Evolutionary conservation across 2,329 filamentous ascomycete genomes (phyloP).

Genomic region (Canariomyces notabilis): DNA sequence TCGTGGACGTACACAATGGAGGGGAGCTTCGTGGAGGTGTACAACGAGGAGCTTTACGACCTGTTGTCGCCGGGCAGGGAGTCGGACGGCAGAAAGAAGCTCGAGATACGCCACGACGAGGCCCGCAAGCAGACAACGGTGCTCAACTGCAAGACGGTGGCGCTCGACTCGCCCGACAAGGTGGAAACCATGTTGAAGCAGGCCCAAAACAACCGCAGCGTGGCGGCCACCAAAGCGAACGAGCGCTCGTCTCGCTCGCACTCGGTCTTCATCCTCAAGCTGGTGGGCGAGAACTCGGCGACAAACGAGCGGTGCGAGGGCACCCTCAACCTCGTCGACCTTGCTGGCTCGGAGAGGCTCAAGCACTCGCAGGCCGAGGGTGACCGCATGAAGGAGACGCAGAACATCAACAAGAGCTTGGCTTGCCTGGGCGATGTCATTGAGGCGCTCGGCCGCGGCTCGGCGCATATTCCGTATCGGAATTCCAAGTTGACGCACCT

Average conservation of each 20-base stretch:
- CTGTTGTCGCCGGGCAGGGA: slow-evolving; percentile 61
- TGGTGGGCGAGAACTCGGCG: slow-evolving; percentile 62
- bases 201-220: slow-evolving; percentile 80
- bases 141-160: slow-evolving; percentile 71
- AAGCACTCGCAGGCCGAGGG: slow-evolving; percentile 84
- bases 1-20: slow-evolving; percentile 95
- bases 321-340: slow-evolving; percentile 89
- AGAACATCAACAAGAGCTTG: slow-evolving; percentile 94
- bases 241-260: slow-evolving; percentile 91
- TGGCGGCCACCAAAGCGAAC: slow-evolving; percentile 96
- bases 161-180: slow-evolving; percentile 70
- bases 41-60: slow-evolving; percentile 96
- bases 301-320: slow-evolving; percentile 85
- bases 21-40: slow-evolving; percentile 93
- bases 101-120: slow-evolving; percentile 85
- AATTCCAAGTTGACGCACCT: slow-evolving; percentile 97
- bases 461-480: slow-evolving; percentile 82
- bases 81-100: slow-evolving; percentile 72
- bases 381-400: slow-evolving; percentile 84
- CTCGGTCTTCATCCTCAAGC: slow-evolving; percentile 90
- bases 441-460: slow-evolving; percentile 79
- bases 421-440: slow-evolving; percentile 93
- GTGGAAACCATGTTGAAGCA: slow-evolving; percentile 75
- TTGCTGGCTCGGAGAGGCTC: slow-evolving; percentile 87
- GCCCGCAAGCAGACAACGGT: slow-evolving; percentile 76